These are phyloP conservation scores for Mimosa bimucronata DNA, from an alignment of 306 rosid species.

Conservation along the genomic window DNA sequence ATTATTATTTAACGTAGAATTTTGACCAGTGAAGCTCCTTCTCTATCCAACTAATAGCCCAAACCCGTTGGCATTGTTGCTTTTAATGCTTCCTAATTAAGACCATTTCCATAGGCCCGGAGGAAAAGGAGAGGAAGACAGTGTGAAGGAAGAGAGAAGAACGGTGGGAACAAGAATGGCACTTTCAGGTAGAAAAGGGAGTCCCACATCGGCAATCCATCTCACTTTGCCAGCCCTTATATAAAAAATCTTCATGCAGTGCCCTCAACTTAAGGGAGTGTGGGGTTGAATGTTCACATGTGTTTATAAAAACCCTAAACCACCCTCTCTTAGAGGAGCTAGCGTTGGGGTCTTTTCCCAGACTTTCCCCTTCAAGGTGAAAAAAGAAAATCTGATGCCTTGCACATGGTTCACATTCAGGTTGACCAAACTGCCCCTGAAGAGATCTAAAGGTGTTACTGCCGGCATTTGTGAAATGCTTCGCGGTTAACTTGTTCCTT, in stretches of 20 bases:
- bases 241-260: rapidly evolving
- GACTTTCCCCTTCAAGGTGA: not conserved
- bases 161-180: not conserved
- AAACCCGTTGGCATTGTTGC: no score
- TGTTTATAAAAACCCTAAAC: not conserved
- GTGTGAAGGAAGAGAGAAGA: no score
- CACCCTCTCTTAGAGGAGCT: not conserved
- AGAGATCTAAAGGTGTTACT: not conserved
- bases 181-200: not conserved
- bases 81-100: no score
- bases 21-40: no score
- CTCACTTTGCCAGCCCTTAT: not conserved
- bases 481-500: not conserved
- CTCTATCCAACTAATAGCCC: no score
- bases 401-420: not conserved
- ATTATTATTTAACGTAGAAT: no score
- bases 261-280: not conserved
- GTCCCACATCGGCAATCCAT: not conserved
- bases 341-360: not conserved
- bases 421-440: not conserved
- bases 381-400: not conserved
- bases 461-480: not conserved
- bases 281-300: not conserved
- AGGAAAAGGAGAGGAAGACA: no score
- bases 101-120: no score